A percentile compares a stretch with the other conserved stretches of the same genome.
Evolutionary conservation across 1,139 yeast species (phyloP).

Genomic region (Blastobotrys persicus): DNA sequence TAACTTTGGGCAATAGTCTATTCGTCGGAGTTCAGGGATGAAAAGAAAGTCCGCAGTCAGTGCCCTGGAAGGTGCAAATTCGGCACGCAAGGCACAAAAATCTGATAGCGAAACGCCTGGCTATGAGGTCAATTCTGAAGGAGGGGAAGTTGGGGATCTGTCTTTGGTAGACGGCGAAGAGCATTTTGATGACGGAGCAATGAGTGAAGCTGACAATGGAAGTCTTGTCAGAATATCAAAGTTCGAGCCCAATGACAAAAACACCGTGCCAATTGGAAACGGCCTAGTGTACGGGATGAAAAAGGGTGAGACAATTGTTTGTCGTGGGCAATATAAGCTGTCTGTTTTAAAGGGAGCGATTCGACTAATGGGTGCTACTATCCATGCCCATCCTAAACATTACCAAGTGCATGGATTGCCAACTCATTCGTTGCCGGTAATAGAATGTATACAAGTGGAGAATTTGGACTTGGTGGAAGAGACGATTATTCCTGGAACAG

Average conservation of each 20-base stretch:
- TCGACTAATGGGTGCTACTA: slow-evolving; percentile 51
- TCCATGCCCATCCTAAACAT: slow-evolving; percentile 25
- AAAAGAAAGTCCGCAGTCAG: slow-evolving; percentile 16
- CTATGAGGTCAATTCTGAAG: slow-evolving; percentile 3
- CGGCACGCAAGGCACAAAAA: slow-evolving; percentile 3
- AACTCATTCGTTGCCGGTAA: slow-evolving; percentile 54
- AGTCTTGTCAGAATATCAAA: slow-evolving; percentile 16
- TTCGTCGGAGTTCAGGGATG: no score
- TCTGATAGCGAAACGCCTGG: slow-evolving; percentile 9
- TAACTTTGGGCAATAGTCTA: no score
- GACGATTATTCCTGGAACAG: slow-evolving; percentile 16
- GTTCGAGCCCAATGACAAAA: slow-evolving; percentile 18
- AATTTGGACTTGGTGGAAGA: slow-evolving; percentile 35
- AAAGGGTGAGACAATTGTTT: slow-evolving; percentile 43
- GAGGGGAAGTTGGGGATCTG: not conserved
- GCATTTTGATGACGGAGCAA: not conserved
- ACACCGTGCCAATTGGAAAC: slow-evolving; percentile 16
- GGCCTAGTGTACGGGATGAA: slow-evolving; percentile 34
- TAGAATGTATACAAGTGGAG: slow-evolving; percentile 48
- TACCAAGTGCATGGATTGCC: slow-evolving; percentile 45
- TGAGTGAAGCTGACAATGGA: slow-evolving; percentile 8
- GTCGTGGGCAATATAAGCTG: slow-evolving; percentile 59
- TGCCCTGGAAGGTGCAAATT: not conserved
- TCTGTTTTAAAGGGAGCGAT: slow-evolving; percentile 59
- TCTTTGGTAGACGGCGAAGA: not conserved